Percentiles rank a stretch among this genome's conserved stretches.
Conservation (phyloP, 257 asterid species). For the Solanum okadae region DNA sequence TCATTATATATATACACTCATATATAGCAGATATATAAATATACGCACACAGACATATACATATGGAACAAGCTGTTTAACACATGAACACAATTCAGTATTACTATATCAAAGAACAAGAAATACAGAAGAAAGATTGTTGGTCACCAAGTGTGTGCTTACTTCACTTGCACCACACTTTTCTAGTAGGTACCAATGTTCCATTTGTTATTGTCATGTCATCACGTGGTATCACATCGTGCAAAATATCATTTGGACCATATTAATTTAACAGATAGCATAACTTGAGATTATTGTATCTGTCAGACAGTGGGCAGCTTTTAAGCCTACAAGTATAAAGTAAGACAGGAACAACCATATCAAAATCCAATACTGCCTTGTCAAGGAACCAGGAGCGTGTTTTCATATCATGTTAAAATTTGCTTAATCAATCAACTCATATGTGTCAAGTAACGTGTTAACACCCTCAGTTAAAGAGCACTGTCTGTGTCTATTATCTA, state of each 20-base stretch:
- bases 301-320: neutral
- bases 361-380: neutral
- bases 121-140: neutral
- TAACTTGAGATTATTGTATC: neutral
- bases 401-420: neutral
- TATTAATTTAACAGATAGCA: neutral
- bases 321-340: neutral
- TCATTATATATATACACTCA: neutral
- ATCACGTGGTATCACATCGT: neutral
- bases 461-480: neutral
- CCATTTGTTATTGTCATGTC: neutral
- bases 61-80: neutral
- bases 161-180: neutral
- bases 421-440: neutral
- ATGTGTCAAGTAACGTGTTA: neutral
- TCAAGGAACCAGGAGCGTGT: neutral
- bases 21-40: neutral
- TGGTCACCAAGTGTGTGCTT: neutral
- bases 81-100: neutral
- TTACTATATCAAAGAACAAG: neutral
- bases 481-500: neutral
- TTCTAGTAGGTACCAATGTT: neutral
- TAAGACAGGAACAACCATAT: neutral
- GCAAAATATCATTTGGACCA: neutral
- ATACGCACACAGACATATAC: neutral